phyloP scores from a whole-genome alignment of 202 grass and related monocot genomes.

The Dendrocalamus latiflorus region DNA sequence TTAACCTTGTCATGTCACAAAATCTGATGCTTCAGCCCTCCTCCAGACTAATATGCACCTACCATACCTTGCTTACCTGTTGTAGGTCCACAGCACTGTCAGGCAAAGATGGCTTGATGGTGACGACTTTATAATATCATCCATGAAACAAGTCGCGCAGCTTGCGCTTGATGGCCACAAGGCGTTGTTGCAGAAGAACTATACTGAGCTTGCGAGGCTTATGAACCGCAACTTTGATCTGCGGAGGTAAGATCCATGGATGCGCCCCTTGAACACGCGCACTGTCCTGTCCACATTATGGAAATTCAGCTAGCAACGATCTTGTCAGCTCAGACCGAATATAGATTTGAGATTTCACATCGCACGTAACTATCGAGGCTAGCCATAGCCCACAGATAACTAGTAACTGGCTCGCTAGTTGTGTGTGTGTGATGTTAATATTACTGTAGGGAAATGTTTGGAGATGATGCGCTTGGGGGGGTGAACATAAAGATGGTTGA shows the following conservation, averaged over 20 bases:
- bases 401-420: too few species aligned
- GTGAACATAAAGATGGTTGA: slow-evolving; percentile 74
- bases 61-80: neutral
- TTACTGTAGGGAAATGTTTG: slow-evolving; percentile 69
- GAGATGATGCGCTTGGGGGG: slow-evolving; percentile 55
- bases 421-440: too few species aligned
- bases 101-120: slow-evolving; percentile 69
- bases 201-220: slow-evolving; percentile 41
- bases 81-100: slow-evolving; percentile 71
- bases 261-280: neutral
- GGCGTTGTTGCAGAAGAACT: slow-evolving; percentile 54
- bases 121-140: slow-evolving; percentile 56
- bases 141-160: slow-evolving; percentile 66
- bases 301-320: neutral
- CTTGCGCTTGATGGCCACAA: slow-evolving; percentile 54
- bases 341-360: neutral
- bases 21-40: neutral
- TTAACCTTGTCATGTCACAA: neutral
- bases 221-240: slow-evolving; percentile 84
- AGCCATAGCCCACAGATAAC: too few species aligned
- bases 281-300: neutral
- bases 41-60: neutral
- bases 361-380: too few species aligned
- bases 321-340: neutral
- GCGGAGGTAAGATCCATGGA: slow-evolving; percentile 33